Evolutionary conservation across 2,329 filamentous ascomycete genomes (phyloP).

Genomic region (Phialemoniopsis sp.): DNA sequence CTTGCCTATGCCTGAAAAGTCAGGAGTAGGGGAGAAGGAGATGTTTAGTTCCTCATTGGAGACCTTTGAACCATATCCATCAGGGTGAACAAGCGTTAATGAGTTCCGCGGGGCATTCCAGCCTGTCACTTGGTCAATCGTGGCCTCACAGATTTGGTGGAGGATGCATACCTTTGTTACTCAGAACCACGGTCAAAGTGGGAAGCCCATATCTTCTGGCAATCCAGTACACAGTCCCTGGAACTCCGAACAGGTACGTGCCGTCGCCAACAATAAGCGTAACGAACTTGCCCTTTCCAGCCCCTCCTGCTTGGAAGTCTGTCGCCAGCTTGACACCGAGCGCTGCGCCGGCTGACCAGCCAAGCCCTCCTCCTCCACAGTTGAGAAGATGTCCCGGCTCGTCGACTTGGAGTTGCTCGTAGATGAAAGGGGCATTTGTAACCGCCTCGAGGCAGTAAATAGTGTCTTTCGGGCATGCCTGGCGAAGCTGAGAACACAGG

Average conservation of each 20-base stretch:
- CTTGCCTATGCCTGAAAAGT: conserved; percentile 58
- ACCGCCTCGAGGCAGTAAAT: conserved; percentile 78
- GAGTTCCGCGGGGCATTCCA: conserved; percentile 59
- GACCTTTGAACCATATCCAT: conserved; percentile 48
- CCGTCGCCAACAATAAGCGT: conserved; percentile 54
- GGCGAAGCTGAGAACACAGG: conserved; percentile 23
- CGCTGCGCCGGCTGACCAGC: conserved; percentile 74
- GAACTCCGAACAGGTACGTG: conserved; percentile 50
- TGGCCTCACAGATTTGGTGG: too few species aligned
- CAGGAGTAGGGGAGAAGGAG: conserved; percentile 52
- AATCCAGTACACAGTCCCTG: conserved; percentile 53
- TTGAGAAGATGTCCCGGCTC: conserved; percentile 74
- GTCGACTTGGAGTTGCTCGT: conserved; percentile 66
- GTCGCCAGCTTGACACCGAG: conserved; percentile 73
- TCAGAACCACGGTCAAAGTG: conserved; percentile 49
- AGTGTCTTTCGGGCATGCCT: conserved; percentile 41
- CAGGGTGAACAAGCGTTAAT: conserved; percentile 52
- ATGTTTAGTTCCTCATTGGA: conserved; percentile 60
- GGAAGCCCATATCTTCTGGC: conserved; percentile 48
- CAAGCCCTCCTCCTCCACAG: conserved; percentile 75
- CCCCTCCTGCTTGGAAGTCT: conserved; percentile 9
- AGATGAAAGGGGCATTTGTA: conserved; percentile 59
- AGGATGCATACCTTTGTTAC: conserved; percentile 29
- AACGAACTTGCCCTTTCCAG: conserved; percentile 33
- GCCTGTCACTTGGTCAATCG: conserved; percentile 22